phyloP scores from a whole-genome alignment of 2,329 filamentous ascomycete genomes.

The Aspergillus terreus region DNA sequence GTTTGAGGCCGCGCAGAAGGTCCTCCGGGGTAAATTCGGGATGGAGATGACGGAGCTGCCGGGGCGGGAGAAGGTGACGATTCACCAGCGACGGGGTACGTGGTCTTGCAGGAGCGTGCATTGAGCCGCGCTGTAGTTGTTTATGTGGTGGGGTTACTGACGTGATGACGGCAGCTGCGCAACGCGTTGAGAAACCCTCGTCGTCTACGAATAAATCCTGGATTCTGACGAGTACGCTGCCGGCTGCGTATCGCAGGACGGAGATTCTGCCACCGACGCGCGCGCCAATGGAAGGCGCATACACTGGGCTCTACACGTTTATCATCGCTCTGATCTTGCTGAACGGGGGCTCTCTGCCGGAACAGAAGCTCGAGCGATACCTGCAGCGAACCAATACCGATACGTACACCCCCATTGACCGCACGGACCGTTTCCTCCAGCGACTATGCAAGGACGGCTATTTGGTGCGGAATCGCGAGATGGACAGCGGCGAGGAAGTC shows the following conservation, averaged over 20 bases:
- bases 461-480: conserved; percentile 69
- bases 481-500: conserved; percentile 65
- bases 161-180: conserved; percentile 44
- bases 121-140: neutral
- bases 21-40: conserved; percentile 72
- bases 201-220: conserved; percentile 63
- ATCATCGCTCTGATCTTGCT: conserved; percentile 74
- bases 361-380: conserved; percentile 74
- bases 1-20: conserved; percentile 71
- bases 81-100: conserved; percentile 73
- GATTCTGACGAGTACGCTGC: conserved; percentile 71
- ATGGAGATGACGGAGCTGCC: conserved; percentile 89
- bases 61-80: conserved; percentile 71
- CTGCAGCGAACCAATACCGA: conserved; percentile 72
- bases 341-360: conserved; percentile 67
- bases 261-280: conserved; percentile 66
- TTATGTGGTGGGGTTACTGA: neutral
- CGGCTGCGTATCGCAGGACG: conserved; percentile 62
- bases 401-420: conserved; percentile 68
- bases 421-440: conserved; percentile 70
- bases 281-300: conserved; percentile 71
- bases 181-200: conserved; percentile 36
- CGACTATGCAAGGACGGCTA: conserved; percentile 80
- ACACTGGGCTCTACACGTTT: conserved; percentile 75
- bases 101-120: conserved; percentile 8